phyloP scores from a whole-genome alignment of 2,329 filamentous ascomycete species.

The Trichoderma citrinoviride region DNA sequence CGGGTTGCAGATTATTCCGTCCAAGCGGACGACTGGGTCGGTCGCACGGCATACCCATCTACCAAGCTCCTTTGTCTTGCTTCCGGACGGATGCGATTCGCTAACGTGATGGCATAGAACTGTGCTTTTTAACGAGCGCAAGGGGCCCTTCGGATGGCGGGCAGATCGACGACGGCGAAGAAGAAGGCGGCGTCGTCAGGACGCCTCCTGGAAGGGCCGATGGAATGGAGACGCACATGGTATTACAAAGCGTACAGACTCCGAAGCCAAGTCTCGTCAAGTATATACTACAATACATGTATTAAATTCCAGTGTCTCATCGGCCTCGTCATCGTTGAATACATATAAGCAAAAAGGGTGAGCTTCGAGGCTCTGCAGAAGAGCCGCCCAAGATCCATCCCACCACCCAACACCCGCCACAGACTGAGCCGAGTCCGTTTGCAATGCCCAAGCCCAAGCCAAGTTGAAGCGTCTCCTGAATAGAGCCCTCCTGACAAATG shows the following conservation, averaged over 20 bases:
- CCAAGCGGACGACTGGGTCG: no score
- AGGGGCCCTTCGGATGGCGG: no score
- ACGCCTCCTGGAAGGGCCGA: not conserved
- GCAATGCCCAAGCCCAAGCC: not conserved
- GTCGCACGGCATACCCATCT: no score
- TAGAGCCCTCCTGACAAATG: not conserved
- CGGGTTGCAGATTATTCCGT: no score
- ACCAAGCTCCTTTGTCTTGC: no score
- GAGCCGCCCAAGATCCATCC: not conserved
- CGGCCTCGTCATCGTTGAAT: constrained; percentile 20
- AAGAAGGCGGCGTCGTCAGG: no score
- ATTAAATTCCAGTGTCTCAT: constrained; percentile 16
- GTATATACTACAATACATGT: constrained; percentile 19
- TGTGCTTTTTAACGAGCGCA: no score
- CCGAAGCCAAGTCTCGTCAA: not conserved
- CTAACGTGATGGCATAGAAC: no score
- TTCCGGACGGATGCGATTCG: no score
- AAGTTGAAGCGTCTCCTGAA: constrained; percentile 13
- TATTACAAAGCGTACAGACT: constrained; percentile 3
- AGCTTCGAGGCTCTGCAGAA: not conserved
- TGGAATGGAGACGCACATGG: not conserved
- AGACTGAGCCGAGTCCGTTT: not conserved
- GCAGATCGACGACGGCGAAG: no score
- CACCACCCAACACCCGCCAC: not conserved
- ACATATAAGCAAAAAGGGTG: constrained; percentile 4